Conservation (phyloP, 495 filamentous ascomycete genomes). For the Penicillium macrosclerotiorum region DNA sequence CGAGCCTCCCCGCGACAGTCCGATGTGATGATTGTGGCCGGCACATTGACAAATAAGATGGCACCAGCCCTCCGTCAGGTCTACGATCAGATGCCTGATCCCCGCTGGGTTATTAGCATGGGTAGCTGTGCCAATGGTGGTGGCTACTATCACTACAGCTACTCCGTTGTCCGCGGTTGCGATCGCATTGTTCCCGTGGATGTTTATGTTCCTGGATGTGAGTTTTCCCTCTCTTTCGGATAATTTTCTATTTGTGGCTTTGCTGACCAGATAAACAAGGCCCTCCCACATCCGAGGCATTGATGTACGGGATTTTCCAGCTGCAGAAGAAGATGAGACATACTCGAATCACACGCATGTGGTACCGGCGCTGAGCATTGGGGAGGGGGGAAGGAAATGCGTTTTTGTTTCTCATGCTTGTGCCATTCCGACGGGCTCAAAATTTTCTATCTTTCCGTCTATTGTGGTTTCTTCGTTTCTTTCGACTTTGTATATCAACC, state of each 20-base stretch:
- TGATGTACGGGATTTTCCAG: conserved; percentile 95
- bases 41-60: conserved; percentile 98
- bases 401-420: conserved; percentile 12
- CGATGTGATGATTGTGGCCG: conserved; percentile 97
- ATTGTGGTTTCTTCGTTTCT: conserved; percentile 21
- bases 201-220: conserved; percentile 92
- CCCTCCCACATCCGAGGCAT: conserved; percentile 85
- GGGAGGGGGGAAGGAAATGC: background rate
- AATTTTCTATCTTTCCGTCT: conserved; percentile 20
- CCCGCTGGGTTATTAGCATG: conserved; percentile 94
- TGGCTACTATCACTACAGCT: conserved; percentile 97
- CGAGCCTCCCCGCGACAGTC: conserved; percentile 91
- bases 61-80: conserved; percentile 91
- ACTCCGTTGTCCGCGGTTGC: conserved; percentile 86
- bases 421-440: conserved; percentile 17
- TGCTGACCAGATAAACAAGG: conserved; percentile 31
- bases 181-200: conserved; percentile 95
- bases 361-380: conserved; percentile 43
- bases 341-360: conserved; percentile 58
- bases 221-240: conserved; percentile 12
- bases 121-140: conserved; percentile 93
- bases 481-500: conserved; percentile 28
- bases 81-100: conserved; percentile 98
- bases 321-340: conserved; percentile 92
- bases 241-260: background rate